These are phyloP conservation scores for Esteya vermicola DNA, from an alignment of 2,329 filamentous ascomycete genomes.

Conservation along the genomic window DNA sequence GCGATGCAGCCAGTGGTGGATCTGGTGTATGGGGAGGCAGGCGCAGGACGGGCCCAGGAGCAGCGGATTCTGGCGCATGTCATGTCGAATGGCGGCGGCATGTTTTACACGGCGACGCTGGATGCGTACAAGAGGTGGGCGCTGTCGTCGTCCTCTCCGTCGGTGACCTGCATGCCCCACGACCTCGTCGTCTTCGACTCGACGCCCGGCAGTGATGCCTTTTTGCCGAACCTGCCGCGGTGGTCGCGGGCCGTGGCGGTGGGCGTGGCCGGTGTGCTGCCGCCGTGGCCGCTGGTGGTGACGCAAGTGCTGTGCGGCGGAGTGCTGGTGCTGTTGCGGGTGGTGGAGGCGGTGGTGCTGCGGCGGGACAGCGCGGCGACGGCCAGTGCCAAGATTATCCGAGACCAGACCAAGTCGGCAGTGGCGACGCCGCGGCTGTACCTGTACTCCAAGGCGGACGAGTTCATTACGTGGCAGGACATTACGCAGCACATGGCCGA, in stretches of 20 bases:
- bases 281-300: neutral
- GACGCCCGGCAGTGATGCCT: neutral
- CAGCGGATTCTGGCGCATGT: neutral
- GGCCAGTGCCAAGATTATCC: too few species aligned
- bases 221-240: neutral
- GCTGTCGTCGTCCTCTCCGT: neutral
- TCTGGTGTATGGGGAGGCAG: neutral
- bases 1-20: constrained; percentile 1
- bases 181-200: neutral
- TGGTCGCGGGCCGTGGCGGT: constrained; percentile 1
- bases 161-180: neutral
- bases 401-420: too few species aligned
- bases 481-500: neutral
- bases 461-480: constrained; percentile 1
- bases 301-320: neutral
- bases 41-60: neutral
- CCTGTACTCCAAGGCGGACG: constrained; percentile 1
- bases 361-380: too few species aligned
- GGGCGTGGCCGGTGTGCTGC: neutral
- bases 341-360: neutral
- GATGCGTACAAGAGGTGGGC: neutral
- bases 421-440: neutral
- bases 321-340: neutral
- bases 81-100: constrained; percentile 4
- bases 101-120: neutral